Evolutionary conservation across 257 asterid genomes (phyloP).

Genomic region (Haberlea rhodopensis): DNA sequence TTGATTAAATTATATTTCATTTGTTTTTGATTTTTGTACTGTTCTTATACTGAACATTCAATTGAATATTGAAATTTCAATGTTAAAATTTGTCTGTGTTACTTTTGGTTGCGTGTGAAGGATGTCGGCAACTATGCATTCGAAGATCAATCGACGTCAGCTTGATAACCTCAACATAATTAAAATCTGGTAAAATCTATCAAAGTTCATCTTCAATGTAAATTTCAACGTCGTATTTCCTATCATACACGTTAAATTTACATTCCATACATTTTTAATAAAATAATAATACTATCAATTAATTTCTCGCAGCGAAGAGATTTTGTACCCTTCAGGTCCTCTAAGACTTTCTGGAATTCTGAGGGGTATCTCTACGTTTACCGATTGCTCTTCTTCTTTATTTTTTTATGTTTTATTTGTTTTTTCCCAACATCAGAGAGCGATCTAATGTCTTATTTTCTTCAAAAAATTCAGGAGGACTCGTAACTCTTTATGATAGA

Average conservation of each 20-base stretch:
- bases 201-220: too few species aligned
- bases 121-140: conserved; percentile 94
- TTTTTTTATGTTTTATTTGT: too few species aligned
- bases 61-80: not conserved
- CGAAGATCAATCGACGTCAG: conserved; percentile 65
- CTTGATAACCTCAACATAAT: conserved; percentile 73
- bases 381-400: not conserved
- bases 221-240: not conserved
- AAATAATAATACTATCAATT: not conserved
- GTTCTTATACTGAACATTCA: too few species aligned
- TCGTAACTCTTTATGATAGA: conserved; percentile 86
- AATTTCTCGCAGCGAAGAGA: conserved; percentile 63
- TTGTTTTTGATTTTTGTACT: not conserved
- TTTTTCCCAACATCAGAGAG: too few species aligned
- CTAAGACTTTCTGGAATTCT: conserved; percentile 94
- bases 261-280: too few species aligned
- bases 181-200: conserved; percentile 81
- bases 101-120: conserved; percentile 37
- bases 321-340: conserved; percentile 85
- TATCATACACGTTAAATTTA: not conserved
- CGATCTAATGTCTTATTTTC: not conserved
- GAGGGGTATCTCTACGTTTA: conserved; percentile 59
- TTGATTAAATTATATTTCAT: not conserved
- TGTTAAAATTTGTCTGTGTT: conserved; percentile 9
- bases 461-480: conserved; percentile 60